Percentiles rank a stretch among this genome's conserved stretches.
phyloP scores from a whole-genome alignment of 768 basidiomycete genomes.

The Lactifluus rugatus region DNA sequence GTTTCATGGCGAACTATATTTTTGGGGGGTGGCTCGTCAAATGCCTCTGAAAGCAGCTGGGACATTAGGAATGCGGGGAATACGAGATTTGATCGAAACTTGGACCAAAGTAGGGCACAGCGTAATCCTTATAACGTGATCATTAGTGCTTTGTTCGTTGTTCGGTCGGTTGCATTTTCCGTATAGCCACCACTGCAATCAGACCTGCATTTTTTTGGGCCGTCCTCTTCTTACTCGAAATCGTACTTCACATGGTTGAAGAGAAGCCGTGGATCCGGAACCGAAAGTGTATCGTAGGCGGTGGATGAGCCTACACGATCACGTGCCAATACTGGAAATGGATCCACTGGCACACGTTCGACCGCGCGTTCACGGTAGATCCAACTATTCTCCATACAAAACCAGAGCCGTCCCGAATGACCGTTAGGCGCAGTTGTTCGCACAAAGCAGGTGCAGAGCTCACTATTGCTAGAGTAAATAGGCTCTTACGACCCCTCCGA shows the following conservation, averaged over 20 bases:
- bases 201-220: too few relatives aligned
- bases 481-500: slow-evolving; percentile 39
- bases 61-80: not conserved
- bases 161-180: too few relatives aligned
- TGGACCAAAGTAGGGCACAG: not conserved
- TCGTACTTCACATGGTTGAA: too few relatives aligned
- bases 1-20: not conserved
- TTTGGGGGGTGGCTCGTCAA: not conserved
- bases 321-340: too few relatives aligned
- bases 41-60: not conserved
- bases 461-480: slow-evolving; percentile 33
- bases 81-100: not conserved
- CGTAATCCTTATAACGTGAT: not conserved
- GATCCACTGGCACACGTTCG: too few relatives aligned
- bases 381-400: not conserved
- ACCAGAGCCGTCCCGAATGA: not conserved
- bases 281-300: too few relatives aligned
- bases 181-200: too few relatives aligned
- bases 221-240: too few relatives aligned
- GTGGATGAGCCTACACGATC: too few relatives aligned
- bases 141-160: too few relatives aligned
- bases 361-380: not conserved
- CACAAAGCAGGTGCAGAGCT: slow-evolving; percentile 19
- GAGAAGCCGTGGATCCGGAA: too few relatives aligned
- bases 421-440: not conserved